These are phyloP conservation scores for Ogataea haglerorum DNA, from an alignment of 805 yeast species.

Conservation along the genomic window DNA sequence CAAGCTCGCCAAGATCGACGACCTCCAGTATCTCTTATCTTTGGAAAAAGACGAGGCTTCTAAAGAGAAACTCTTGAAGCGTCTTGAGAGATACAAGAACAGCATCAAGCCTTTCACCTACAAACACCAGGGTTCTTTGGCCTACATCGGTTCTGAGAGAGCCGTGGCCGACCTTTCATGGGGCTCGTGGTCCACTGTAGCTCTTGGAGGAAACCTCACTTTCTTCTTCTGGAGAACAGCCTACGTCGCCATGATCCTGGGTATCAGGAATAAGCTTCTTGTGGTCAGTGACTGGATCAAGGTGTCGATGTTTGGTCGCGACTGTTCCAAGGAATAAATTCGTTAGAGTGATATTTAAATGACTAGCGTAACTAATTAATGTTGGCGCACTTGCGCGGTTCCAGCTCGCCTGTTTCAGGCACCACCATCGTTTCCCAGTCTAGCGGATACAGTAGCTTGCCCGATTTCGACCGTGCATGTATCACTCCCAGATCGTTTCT, in stretches of 20 bases:
- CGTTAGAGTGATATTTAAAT: slow-evolving; percentile 3
- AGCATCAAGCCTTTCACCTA: slow-evolving; percentile 63
- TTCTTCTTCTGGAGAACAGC: slow-evolving; percentile 94
- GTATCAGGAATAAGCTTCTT: slow-evolving; percentile 80
- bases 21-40: slow-evolving; percentile 44
- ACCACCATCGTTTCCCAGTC: slow-evolving; percentile 96
- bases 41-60: slow-evolving; percentile 39
- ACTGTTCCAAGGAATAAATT: slow-evolving; percentile 71
- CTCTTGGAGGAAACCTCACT: slow-evolving; percentile 80
- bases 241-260: slow-evolving; percentile 85
- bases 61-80: slow-evolving; percentile 44
- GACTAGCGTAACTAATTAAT: slow-evolving; percentile 7
- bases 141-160: slow-evolving; percentile 86
- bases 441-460: slow-evolving; percentile 77
- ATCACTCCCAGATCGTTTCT: slow-evolving; percentile 91
- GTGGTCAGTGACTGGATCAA: slow-evolving; percentile 87
- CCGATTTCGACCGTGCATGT: slow-evolving; percentile 71
- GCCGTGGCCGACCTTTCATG: slow-evolving; percentile 88
- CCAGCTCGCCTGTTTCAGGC: slow-evolving; percentile 68
- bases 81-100: slow-evolving; percentile 38
- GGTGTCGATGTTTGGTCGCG: slow-evolving; percentile 85
- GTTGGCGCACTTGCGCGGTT: slow-evolving; percentile 86
- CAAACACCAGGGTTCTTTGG: slow-evolving; percentile 86
- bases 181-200: slow-evolving; percentile 75
- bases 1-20: slow-evolving; percentile 59